Conservation (phyloP, 2,329 filamentous ascomycete genomes). For the Monosporascus sp. region DNA sequence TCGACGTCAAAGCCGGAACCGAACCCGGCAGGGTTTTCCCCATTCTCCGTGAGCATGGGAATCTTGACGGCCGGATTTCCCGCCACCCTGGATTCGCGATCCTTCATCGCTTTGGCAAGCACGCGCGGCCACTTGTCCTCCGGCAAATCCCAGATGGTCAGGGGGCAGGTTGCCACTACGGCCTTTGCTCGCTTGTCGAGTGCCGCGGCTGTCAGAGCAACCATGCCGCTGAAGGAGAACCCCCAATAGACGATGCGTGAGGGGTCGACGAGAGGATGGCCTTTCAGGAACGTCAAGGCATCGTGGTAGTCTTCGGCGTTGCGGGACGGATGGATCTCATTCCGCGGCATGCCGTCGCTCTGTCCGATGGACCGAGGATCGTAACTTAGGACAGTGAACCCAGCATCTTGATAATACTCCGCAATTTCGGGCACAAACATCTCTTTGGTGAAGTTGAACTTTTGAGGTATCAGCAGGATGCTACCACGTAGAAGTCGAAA, state of each 20-base stretch:
- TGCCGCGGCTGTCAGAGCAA: conserved; percentile 21
- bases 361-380: conserved; percentile 30
- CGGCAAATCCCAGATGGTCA: conserved; percentile 8
- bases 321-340: conserved; percentile 30
- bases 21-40: conserved; percentile 32
- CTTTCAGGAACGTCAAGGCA: conserved; percentile 41
- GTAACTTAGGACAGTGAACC: conserved; percentile 31
- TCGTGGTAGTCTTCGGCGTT: conserved; percentile 28
- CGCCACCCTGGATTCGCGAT: conserved; percentile 32
- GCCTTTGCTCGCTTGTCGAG: conserved; percentile 20
- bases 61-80: conserved; percentile 34
- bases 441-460: conserved; percentile 27
- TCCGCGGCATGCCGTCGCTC: conserved; percentile 33
- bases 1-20: conserved; percentile 8
- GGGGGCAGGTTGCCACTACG: conserved; percentile 19
- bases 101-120: conserved; percentile 26
- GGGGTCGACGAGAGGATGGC: conserved; percentile 31
- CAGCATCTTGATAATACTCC: conserved; percentile 24
- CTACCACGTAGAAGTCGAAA: conserved; percentile 6
- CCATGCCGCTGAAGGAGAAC: conserved; percentile 23
- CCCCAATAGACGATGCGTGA: conserved; percentile 24
- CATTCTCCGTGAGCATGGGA: conserved; percentile 29
- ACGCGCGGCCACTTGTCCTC: conserved; percentile 10
- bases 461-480: background rate
- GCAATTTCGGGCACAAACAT: conserved; percentile 28